A percentile compares a stretch with the other conserved stretches of the same genome.
Evolutionary conservation across 352 stramenopile genomes (phyloP).

Genomic region (Blastocystis sp.): DNA sequence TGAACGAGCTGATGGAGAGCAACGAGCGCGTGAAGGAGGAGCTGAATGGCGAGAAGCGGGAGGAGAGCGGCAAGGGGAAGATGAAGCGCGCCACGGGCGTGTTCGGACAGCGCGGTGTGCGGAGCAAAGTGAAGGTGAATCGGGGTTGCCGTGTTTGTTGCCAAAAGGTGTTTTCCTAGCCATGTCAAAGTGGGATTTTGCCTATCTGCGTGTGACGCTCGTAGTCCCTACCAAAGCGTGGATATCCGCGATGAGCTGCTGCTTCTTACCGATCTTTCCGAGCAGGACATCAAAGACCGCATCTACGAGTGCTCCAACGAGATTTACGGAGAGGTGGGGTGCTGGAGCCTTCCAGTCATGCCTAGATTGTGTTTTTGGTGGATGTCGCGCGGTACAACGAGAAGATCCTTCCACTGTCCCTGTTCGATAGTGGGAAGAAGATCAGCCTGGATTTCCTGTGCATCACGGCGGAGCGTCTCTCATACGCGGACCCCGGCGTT

Average conservation of each 20-base stretch:
- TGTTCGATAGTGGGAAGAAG: constrained; percentile 56
- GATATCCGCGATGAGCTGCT: constrained; percentile 66
- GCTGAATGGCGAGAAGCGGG: constrained; percentile 10
- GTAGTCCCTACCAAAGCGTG: constrained; percentile 51
- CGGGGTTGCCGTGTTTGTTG: neutral
- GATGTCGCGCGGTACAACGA: constrained; percentile 37
- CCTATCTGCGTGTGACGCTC: neutral
- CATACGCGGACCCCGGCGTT: constrained; percentile 32
- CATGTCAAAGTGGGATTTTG: constrained; percentile 44
- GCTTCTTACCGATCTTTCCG: constrained; percentile 41
- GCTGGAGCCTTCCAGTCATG: neutral
- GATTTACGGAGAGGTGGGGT: constrained; percentile 26
- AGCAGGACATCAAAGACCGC: constrained; percentile 8
- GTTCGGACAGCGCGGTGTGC: neutral
- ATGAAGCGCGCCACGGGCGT: neutral
- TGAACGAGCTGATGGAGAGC: too few relatives aligned
- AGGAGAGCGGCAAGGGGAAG: neutral
- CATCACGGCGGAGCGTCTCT: constrained; percentile 22
- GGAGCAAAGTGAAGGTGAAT: neutral
- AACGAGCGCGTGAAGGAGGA: constrained; percentile 14
- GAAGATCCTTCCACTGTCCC: constrained; percentile 22
- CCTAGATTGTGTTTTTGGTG: constrained; percentile 64
- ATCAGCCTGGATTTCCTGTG: constrained; percentile 60
- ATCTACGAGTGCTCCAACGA: constrained; percentile 37
- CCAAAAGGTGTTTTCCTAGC: neutral